Conservation (phyloP, 1,284 basidiomycete species). For the Marasmius sp. region DNA sequence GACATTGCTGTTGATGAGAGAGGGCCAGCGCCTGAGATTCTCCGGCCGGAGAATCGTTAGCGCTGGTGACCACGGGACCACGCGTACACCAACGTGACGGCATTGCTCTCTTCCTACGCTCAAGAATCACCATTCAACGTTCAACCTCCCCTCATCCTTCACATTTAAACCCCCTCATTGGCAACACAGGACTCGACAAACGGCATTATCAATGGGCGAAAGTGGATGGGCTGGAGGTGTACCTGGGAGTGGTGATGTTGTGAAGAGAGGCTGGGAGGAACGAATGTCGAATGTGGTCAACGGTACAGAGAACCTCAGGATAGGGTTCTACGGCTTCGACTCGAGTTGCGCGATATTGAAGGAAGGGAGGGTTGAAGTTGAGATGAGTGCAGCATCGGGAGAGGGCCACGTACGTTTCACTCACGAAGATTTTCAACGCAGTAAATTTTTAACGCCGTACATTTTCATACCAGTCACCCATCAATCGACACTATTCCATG, state of each 20-base stretch:
- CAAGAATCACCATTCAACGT: too few relatives aligned
- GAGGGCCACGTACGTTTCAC: conserved; percentile 79
- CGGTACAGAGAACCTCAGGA: conserved; percentile 57
- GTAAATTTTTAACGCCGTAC: too few relatives aligned
- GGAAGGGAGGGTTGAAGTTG: conserved; percentile 55
- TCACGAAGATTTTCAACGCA: conserved; percentile 37
- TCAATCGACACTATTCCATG: conserved; percentile 30
- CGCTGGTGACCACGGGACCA: too few relatives aligned
- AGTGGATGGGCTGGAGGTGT: conserved; percentile 66
- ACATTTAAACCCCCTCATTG: too few relatives aligned
- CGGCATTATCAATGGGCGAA: conserved; percentile 82
- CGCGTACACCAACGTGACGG: too few relatives aligned
- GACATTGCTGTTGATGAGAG: too few relatives aligned
- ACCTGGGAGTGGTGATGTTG: conserved; percentile 47
- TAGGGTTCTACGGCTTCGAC: conserved; percentile 66
- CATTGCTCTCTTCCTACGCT: too few relatives aligned
- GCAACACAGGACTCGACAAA: conserved; percentile 81
- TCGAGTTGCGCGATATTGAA: conserved; percentile 52
- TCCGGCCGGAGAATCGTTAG: too few relatives aligned
- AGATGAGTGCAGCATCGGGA: conserved; percentile 75
- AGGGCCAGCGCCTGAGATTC: too few relatives aligned
- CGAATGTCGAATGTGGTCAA: conserved; percentile 62
- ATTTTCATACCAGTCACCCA: conserved; percentile 74
- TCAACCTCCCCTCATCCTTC: too few relatives aligned
- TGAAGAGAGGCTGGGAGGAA: conserved; percentile 54